These are phyloP conservation scores for Polyporus arcularius DNA, from an alignment of 768 basidiomycete genomes.

Conservation along the genomic window DNA sequence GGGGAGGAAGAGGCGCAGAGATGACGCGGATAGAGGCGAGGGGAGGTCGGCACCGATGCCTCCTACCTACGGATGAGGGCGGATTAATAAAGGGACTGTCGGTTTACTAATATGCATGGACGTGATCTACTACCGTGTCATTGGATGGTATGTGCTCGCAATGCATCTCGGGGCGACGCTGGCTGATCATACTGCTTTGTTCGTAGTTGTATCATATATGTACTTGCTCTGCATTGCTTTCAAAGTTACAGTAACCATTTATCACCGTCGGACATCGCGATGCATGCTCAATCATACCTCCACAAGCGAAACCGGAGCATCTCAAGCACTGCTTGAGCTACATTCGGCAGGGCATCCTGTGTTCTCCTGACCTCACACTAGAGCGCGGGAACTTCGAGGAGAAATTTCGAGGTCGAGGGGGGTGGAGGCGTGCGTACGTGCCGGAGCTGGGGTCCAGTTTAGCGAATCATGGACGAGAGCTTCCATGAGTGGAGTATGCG, in stretches of 20 bases:
- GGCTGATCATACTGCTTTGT: background rate
- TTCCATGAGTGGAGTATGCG: no score
- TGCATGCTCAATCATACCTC: no score
- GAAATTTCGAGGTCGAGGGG: constrained; percentile 19
- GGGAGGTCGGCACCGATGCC: constrained; percentile 15
- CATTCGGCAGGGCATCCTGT: constrained; percentile 34
- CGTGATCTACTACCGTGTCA: background rate
- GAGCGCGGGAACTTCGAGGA: constrained; percentile 29
- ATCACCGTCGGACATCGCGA: no score
- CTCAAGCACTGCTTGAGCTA: constrained; percentile 36
- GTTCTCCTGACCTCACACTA: constrained; percentile 32
- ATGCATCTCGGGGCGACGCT: background rate
- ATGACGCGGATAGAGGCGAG: constrained; percentile 24
- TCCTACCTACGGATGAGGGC: background rate
- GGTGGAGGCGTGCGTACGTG: constrained; percentile 28
- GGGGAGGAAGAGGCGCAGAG: constrained; percentile 24
- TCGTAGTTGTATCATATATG: background rate
- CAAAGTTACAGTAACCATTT: background rate
- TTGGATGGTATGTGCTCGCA: background rate
- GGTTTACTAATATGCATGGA: background rate
- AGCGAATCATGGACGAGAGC: constrained; percentile 23
- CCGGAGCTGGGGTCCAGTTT: constrained; percentile 31
- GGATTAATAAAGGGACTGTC: background rate
- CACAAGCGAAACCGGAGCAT: no score
- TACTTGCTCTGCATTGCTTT: background rate